Conservation (phyloP, 2,329 filamentous ascomycete genomes). For the Fusarium pseudograminearum region DNA sequence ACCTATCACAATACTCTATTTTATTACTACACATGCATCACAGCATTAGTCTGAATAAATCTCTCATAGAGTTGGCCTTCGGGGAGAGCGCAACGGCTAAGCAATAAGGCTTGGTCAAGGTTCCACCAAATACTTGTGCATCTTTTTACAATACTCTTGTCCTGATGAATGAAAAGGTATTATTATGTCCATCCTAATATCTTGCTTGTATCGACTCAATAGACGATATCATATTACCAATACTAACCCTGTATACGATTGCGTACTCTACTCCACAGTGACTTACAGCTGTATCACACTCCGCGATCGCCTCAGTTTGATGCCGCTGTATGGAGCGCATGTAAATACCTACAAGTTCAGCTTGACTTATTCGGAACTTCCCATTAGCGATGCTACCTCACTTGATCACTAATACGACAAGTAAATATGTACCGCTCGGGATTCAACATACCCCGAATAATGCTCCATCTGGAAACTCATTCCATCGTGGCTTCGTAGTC, state of each 20-base stretch:
- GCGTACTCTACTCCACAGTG: constrained; percentile 10
- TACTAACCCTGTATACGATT: not conserved
- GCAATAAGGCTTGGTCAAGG: not conserved
- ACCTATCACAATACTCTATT: not conserved
- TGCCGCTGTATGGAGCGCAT: constrained; percentile 30
- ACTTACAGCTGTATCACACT: not conserved
- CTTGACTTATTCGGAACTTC: constrained; percentile 7
- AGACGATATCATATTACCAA: not conserved
- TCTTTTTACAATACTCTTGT: not conserved
- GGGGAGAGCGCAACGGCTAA: constrained; percentile 3
- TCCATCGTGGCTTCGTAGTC: not conserved
- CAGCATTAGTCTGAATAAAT: not conserved
- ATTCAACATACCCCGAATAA: constrained; percentile 14
- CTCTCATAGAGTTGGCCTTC: constrained; percentile 1
- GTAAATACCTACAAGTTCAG: not conserved
- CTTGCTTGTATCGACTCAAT: not conserved
- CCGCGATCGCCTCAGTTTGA: constrained; percentile 26
- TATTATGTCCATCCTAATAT: not conserved
- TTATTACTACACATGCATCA: not conserved
- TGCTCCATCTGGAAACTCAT: constrained; percentile 14
- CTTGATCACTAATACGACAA: not conserved
- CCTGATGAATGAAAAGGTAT: too few species aligned
- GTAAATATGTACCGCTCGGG: not conserved
- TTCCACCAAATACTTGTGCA: not conserved
- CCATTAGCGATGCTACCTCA: not conserved